Percentiles rank a stretch among this genome's conserved stretches.
Evolutionary conservation across 2,329 filamentous ascomycete species (phyloP).

Genomic region (Diaporthe ampelina): DNA sequence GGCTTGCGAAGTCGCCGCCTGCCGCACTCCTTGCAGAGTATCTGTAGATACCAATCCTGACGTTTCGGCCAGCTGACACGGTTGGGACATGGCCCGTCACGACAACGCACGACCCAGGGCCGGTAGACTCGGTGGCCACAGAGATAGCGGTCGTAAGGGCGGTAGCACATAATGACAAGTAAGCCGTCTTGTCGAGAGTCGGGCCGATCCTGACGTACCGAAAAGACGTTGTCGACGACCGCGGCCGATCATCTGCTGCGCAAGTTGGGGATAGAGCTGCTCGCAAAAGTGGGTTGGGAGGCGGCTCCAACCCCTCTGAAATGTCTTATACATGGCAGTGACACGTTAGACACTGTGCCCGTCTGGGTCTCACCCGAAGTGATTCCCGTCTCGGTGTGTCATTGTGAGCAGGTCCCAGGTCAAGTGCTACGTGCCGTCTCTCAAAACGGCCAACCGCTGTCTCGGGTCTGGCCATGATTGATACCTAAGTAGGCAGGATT

Average conservation of each 20-base stretch:
- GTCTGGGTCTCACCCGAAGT: not conserved
- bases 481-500: not conserved
- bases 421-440: not conserved
- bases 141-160: constrained; percentile 22
- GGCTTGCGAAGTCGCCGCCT: constrained; percentile 9
- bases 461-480: not conserved
- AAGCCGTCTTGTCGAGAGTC: not conserved
- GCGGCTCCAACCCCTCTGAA: not conserved
- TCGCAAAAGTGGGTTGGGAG: too few relatives aligned
- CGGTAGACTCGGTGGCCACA: constrained; percentile 16
- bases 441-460: not conserved
- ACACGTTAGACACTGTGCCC: constrained; percentile 13
- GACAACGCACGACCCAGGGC: constrained; percentile 11
- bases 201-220: not conserved
- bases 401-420: not conserved
- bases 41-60: constrained; percentile 24
- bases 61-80: constrained; percentile 2
- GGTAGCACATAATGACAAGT: constrained; percentile 23
- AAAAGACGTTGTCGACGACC: not conserved
- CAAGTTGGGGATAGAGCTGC: not conserved
- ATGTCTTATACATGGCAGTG: not conserved
- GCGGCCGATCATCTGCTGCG: not conserved
- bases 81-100: constrained; percentile 17
- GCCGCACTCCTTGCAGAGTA: not conserved
- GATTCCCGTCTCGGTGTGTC: not conserved